Conservation (phyloP, 139 green algal species). For the Coelastrella sp. region DNA sequence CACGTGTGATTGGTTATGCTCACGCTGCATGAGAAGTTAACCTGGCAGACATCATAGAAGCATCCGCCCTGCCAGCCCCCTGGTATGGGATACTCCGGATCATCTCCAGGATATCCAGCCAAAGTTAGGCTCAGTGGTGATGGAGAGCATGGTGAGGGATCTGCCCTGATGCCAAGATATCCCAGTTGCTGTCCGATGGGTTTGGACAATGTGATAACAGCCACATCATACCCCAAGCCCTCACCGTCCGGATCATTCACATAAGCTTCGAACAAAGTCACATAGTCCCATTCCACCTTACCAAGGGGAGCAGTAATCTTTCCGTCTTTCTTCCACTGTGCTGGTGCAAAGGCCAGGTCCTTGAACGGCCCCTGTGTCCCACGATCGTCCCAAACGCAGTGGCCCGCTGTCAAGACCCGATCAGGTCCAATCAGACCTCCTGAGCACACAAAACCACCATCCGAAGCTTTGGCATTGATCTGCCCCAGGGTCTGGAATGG, state of each 20-base stretch:
- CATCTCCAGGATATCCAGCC: slow-evolving; percentile 29
- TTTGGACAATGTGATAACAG: slow-evolving; percentile 47
- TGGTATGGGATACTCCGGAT: slow-evolving; percentile 26
- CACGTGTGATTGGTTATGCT: slow-evolving; percentile 57
- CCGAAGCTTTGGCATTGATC: slow-evolving; percentile 19
- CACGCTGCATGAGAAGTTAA: slow-evolving; percentile 40
- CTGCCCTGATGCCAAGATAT: slow-evolving; percentile 36
- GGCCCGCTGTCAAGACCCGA: slow-evolving; percentile 54
- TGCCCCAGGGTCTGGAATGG: slow-evolving; percentile 40
- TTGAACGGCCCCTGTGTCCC: slow-evolving; percentile 22
- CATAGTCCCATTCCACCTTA: slow-evolving; percentile 35
- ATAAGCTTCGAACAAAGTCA: slow-evolving; percentile 39
- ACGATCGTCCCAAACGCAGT: slow-evolving; percentile 60
- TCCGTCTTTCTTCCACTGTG: slow-evolving; percentile 22
- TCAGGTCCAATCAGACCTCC: slow-evolving; percentile 48
- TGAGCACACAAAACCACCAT: slow-evolving; percentile 47
- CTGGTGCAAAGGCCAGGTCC: slow-evolving; percentile 36
- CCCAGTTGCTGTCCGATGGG: slow-evolving; percentile 51
- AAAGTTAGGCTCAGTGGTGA: background rate
- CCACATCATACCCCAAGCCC: slow-evolving; percentile 53
- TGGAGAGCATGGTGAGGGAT: background rate
- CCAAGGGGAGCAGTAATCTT: slow-evolving; percentile 9
- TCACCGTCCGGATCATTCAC: slow-evolving; percentile 46
- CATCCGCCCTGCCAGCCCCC: slow-evolving; percentile 40
- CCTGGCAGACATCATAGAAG: slow-evolving; percentile 30